These are phyloP conservation scores for Cladosporium sp. DNA, from an alignment of 2,329 filamentous ascomycete genomes.

Conservation along the genomic window DNA sequence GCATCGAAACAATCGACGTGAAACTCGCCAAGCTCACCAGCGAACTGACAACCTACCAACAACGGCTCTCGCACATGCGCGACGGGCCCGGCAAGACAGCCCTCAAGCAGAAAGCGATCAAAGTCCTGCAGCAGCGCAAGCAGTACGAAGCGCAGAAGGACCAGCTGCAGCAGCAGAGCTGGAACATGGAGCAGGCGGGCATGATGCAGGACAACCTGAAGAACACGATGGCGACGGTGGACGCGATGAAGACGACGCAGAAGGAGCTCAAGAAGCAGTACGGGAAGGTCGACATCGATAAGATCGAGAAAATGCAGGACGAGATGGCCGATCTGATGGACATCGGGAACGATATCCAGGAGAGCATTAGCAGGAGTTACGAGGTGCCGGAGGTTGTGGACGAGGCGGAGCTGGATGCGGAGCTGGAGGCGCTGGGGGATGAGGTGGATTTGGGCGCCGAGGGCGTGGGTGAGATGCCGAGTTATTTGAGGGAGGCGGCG, in stretches of 20 bases:
- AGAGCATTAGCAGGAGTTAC: slow-evolving; percentile 83
- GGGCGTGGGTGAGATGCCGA: slow-evolving; percentile 56
- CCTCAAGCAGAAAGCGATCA: slow-evolving; percentile 89
- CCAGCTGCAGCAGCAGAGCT: slow-evolving; percentile 87
- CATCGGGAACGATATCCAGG: slow-evolving; percentile 96
- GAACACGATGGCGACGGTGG: slow-evolving; percentile 97
- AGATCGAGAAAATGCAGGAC: slow-evolving; percentile 96
- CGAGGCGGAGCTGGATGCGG: slow-evolving; percentile 91
- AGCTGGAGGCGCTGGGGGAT: slow-evolving; percentile 87
- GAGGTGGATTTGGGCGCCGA: slow-evolving; percentile 83
- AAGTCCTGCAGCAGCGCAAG: slow-evolving; percentile 86
- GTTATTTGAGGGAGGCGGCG: slow-evolving; percentile 74
- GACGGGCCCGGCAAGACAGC: slow-evolving; percentile 90
- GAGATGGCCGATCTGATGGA: slow-evolving; percentile 99
- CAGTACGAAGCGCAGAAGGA: slow-evolving; percentile 92
- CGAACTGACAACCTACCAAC: slow-evolving; percentile 81
- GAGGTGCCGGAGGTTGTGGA: slow-evolving; percentile 96
- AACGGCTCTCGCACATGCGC: slow-evolving; percentile 84
- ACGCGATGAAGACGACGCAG: slow-evolving; percentile 94
- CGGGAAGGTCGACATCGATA: slow-evolving; percentile 93
- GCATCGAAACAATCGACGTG: slow-evolving; percentile 82
- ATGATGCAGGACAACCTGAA: slow-evolving; percentile 99
- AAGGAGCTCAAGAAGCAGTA: slow-evolving; percentile 91
- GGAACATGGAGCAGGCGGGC: slow-evolving; percentile 98
- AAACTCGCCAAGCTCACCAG: slow-evolving; percentile 89